Evolutionary conservation across 2,329 filamentous ascomycete species (phyloP), one percentile per base, ranked within the genome.

Genomic region (Exophiala alcalophila): DNA sequence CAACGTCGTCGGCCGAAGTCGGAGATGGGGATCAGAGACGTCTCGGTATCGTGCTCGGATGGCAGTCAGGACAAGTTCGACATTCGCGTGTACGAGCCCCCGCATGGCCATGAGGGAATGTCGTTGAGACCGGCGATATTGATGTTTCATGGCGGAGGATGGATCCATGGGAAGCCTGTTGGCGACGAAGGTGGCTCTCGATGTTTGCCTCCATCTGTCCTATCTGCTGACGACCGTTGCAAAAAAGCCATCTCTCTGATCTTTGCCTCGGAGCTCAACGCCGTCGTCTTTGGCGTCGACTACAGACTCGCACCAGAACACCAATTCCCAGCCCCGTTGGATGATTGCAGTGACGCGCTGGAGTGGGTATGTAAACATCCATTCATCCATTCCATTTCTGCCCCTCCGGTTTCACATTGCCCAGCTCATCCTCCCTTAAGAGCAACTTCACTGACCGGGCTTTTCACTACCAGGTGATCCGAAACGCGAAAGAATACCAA

Each of bases 291-390:
- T 40, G 74, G 71, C 44, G 78, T 83, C 37, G 74, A 75, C 42
- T 83, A 83, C 55, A 70, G 78, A n/a, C 69, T 73, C 14, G 78
- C 78, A 0, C 79, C 79, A 4, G 78, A 82, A 56, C 62, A 72
- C 48, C 77, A 77, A 0, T 82, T 81, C 53, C 79, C 79, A 2
- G 77, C 74, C 0, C 76, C 78, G 0, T 77, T 82, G 3, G 78
- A 82, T 49, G 79, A 83, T 49, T 77, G 78, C 11, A 77, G 77
- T 4, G 77, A 79, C 43, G 76, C 78, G 1, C 61, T 82, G 23
- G 62, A 79, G 4, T 80, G 74, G 62, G 52, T 65, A 16, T 49
- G 63, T 37, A 49, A 55, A n/a, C n/a, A n/a, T n/a, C n/a, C n/a
- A n/a, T n/a, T n/a, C n/a, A n/a, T n/a, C n/a, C n/a, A n/a, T n/a